phyloP scores from a whole-genome alignment of 1,139 yeast species.

The Sugiyamaella grinbergsii region DNA sequence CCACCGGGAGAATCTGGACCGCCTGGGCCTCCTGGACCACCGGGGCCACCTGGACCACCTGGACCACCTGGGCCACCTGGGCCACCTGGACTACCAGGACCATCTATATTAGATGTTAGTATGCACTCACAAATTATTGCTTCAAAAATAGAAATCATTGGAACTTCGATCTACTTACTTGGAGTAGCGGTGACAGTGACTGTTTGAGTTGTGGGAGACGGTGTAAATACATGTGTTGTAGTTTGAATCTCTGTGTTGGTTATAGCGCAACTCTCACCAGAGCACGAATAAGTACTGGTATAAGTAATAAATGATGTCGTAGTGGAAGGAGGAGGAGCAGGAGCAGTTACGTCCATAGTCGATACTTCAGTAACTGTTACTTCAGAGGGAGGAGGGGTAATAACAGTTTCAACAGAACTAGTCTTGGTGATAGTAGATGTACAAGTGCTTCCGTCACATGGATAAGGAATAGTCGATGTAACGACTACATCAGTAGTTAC shows the following conservation, averaged over 20 bases:
- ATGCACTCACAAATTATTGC: no score
- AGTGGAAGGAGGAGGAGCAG: slow-evolving; percentile 23
- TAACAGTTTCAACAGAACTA: slow-evolving; percentile 19
- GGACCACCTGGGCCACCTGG: slow-evolving; percentile 21
- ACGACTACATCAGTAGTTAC: slow-evolving; percentile 19
- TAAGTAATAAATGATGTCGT: slow-evolving; percentile 21
- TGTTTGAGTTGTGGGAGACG: slow-evolving; percentile 17
- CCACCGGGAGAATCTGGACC: slow-evolving; percentile 21
- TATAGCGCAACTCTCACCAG: slow-evolving; percentile 17
- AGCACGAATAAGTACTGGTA: slow-evolving; percentile 22
- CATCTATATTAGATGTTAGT: slow-evolving; percentile 10
- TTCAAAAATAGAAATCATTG: background rate
- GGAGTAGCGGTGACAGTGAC: slow-evolving; percentile 21
- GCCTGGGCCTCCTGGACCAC: slow-evolving; percentile 18
- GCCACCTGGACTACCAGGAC: slow-evolving; percentile 6
- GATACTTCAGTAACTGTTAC: slow-evolving; percentile 19
- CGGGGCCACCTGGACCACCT: slow-evolving; percentile 21
- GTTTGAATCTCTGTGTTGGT: slow-evolving; percentile 22
- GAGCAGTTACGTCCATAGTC: slow-evolving; percentile 23
- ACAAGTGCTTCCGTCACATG: slow-evolving; percentile 21
- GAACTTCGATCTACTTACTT: slow-evolving; percentile 4
- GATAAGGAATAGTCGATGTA: slow-evolving; percentile 24
- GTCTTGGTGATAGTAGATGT: slow-evolving; percentile 23
- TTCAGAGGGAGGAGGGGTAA: slow-evolving; percentile 20
- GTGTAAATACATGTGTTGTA: slow-evolving; percentile 20